These are phyloP conservation scores for Amaranthus hypochondriacus DNA, from an alignment of 148 eudicot genomes.

Conservation along the genomic window DNA sequence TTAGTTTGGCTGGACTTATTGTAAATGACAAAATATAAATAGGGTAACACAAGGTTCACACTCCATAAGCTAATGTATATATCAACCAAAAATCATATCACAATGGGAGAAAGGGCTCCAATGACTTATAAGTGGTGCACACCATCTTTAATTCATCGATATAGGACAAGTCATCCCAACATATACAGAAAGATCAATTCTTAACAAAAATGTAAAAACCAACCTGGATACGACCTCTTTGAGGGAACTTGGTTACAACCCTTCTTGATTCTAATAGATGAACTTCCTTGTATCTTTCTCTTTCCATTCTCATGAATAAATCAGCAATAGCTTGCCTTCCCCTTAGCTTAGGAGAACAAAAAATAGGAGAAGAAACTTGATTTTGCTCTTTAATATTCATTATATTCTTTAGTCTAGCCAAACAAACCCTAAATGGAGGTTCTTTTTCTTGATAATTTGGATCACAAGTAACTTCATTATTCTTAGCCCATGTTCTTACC, in stretches of 20 bases:
- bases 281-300: conserved; percentile 50
- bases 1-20: too few relatives aligned
- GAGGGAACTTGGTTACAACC: conserved; percentile 53
- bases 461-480: conserved; percentile 11
- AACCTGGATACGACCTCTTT: conserved; percentile 79
- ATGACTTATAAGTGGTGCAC: too few relatives aligned
- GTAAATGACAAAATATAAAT: too few relatives aligned
- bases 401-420: conserved; percentile 24
- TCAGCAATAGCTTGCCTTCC: conserved; percentile 61
- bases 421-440: background rate
- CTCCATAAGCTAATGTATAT: too few relatives aligned
- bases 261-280: conserved; percentile 34
- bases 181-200: too few relatives aligned
- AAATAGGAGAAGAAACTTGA: conserved; percentile 15
- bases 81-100: too few relatives aligned
- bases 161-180: too few relatives aligned
- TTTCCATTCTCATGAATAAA: conserved; percentile 43
- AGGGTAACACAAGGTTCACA: too few relatives aligned
- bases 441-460: conserved; percentile 14
- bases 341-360: conserved; percentile 50
- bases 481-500: conserved; percentile 40
- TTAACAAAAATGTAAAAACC: too few relatives aligned
- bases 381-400: conserved; percentile 23
- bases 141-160: too few relatives aligned
- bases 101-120: too few relatives aligned